These are phyloP conservation scores for Coemansia sp. DNA, from an alignment of 192 early-diverging fungal species.

Conservation along the genomic window DNA sequence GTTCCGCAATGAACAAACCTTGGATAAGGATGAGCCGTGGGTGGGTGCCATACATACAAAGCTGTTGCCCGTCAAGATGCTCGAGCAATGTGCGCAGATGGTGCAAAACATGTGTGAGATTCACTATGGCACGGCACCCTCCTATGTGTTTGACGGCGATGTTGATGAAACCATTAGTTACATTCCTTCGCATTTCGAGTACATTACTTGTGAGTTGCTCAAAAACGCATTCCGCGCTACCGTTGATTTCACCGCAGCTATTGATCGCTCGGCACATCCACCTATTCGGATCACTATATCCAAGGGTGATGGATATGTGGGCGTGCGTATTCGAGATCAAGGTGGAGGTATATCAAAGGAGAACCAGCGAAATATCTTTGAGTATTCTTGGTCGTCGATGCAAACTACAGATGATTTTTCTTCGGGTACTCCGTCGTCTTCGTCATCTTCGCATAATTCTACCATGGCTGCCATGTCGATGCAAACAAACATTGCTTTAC, in stretches of 20 bases:
- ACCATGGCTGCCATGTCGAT: conserved; percentile 55
- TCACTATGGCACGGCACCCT: conserved; percentile 82
- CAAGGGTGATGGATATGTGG: conserved; percentile 71
- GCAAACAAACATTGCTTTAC: conserved; percentile 75
- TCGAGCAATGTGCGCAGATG: conserved; percentile 65
- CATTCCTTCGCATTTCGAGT: conserved; percentile 90
- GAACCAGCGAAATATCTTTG: conserved; percentile 77
- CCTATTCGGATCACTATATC: conserved; percentile 84
- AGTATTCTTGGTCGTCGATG: conserved; percentile 92
- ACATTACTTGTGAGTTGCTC: conserved; percentile 85
- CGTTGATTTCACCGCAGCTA: conserved; percentile 61
- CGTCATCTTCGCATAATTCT: conserved; percentile 2
- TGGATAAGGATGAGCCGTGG: conserved; percentile 44
- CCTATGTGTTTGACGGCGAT: conserved; percentile 60
- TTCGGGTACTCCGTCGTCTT: conserved; percentile 47
- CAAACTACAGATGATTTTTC: conserved; percentile 58
- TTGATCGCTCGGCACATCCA: conserved; percentile 53
- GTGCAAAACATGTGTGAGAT: conserved; percentile 85
- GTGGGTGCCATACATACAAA: conserved; percentile 87
- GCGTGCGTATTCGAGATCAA: conserved; percentile 83
- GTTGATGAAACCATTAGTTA: conserved; percentile 55
- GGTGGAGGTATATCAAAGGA: conserved; percentile 83
- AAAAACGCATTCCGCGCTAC: conserved; percentile 91
- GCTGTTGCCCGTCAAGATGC: conserved; percentile 61
- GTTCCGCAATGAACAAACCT: conserved; percentile 25